Base-by-base conservation (phyloP, 1,139 yeast species). In the Yamadazyma triangularis region DNA sequence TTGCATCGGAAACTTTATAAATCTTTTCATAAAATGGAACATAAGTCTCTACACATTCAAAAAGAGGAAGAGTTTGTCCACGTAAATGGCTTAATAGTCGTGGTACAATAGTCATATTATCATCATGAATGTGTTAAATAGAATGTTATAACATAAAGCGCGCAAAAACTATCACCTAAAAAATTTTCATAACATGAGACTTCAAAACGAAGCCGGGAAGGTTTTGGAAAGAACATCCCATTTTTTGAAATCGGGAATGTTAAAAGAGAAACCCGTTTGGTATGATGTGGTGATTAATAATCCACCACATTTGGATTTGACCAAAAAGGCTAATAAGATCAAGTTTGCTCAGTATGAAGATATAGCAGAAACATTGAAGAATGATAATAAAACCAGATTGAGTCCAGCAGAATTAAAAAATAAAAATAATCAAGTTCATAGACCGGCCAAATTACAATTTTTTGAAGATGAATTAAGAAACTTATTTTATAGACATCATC, bases 401-500 rank as follows among this genome's bases (percentile, higher is more conserved):
- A 18, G 91, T 14, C 63, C 82, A 42, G 93, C n/a, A 63, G 83
- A 42, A 47, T 64, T 21, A 39, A 36, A 14, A 56, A 54, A 28
- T 48, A 47, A 29, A 64, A 66, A 45, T 54, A 55, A 2, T 25
- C 25, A 10, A 16, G 26, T 9, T 28, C 73, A 74, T 48, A 64
- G 70, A 39, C 72, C 87, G 5, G 80, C 82, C 28, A 75, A 77
- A 44, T 67, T 91, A 47, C 60, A 59, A 36, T 88, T 77, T 50
- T 64, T 83, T 31, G 97, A 91, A 58, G 98, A 91, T 58, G 76
- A 79, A 47, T 62, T 91, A 45, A 77, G 98, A 62, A 69, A 73
- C 31, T 66, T 84, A 19, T 91, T 91, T 51, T 91, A 81, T 58
- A 79, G 77, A 38, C 96, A 89, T 54, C 99, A 91, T 57, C 98